These are phyloP conservation scores for Podaxis mareebaensis DNA, from an alignment of 768 basidiomycete genomes.

Conservation along the genomic window DNA sequence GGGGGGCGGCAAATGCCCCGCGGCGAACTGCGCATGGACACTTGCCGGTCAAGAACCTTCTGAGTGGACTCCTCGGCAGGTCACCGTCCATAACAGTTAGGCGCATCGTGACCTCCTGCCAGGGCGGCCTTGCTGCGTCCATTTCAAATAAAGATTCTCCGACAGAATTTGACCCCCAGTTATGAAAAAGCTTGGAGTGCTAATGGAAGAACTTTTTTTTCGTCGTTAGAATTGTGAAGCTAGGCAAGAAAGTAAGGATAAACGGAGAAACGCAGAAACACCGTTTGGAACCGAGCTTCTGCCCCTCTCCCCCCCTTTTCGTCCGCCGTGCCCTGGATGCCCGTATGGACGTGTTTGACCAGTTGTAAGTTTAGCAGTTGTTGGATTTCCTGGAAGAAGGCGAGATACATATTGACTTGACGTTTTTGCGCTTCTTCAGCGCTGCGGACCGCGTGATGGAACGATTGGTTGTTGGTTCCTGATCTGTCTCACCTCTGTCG, in stretches of 20 bases:
- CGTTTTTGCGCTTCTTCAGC: not conserved
- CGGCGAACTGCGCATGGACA: not conserved
- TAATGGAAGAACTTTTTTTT: not conserved
- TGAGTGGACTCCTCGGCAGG: not conserved
- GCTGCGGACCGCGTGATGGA: not conserved
- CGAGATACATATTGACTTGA: not conserved
- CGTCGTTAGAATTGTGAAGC: not conserved
- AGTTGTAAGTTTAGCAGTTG: not conserved
- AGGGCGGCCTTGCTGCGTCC: not conserved
- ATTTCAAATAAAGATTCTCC: not conserved
- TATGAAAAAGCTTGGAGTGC: not conserved
- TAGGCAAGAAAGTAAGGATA: not conserved
- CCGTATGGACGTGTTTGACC: not conserved
- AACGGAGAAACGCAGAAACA: not conserved
- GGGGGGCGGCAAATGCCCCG: not conserved
- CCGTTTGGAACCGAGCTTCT: not conserved
- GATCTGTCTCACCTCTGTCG: not conserved
- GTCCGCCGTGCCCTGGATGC: not conserved
- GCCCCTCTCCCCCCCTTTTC: not conserved
- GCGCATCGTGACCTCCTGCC: not conserved
- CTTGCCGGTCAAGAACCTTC: not conserved
- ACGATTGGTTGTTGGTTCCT: not conserved
- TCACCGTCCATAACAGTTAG: not conserved
- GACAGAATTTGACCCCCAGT: not conserved
- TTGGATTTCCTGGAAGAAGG: not conserved